Evolutionary conservation across 306 rosid genomes (phyloP), one percentile per base, ranked within the genome.

Genomic region (Inga leiocalycina): DNA sequence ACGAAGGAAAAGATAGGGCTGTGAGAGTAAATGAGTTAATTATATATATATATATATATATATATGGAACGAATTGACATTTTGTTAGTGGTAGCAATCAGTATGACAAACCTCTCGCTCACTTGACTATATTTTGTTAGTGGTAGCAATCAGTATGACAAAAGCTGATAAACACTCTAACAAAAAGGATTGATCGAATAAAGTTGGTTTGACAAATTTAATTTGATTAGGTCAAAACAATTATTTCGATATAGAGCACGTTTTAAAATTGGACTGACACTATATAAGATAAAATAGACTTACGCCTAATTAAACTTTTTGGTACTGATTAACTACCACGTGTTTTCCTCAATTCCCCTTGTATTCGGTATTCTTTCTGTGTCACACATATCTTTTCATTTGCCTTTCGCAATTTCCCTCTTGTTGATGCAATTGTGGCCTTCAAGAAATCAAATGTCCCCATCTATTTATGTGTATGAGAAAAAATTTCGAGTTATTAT

Each of bases 331-430:
- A 80, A 13, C 74, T 64, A 37, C 32, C 49, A 71, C n/a, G 52
- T 75, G 75, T 59, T 39, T 49, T 2, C 6, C 20, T 66, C 70
- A 9, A 51, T 51, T 75, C 70, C 80, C 44, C 54, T 41, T 71
- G 57, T 43, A 20, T 81, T 19, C 14, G 59, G 15, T 62, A 14
- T 35, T 64, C 32, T 61, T 48, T 7, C 72, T 71, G 39, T 34
- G 57, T 66, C 83, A 64, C 66, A 24, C 49, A 79, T 32, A 39
- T 79, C 72, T 52, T 56, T 52, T 54, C 57, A 43, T 80, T 70
- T 51, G 67, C 59, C 59, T 24, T 71, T 71, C 81, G 19, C 34
- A 62, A 70, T 37, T 85, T 80, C 66, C 30, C 74, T 75, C 20
- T 45, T 22, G 22, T 35, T 75, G 19, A 75, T 52, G 73, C 71